Percentiles rank a stretch among this genome's conserved stretches.
phyloP scores from a whole-genome alignment of 495 filamentous ascomycete species.

The Aspergillus saccharolyticus region DNA sequence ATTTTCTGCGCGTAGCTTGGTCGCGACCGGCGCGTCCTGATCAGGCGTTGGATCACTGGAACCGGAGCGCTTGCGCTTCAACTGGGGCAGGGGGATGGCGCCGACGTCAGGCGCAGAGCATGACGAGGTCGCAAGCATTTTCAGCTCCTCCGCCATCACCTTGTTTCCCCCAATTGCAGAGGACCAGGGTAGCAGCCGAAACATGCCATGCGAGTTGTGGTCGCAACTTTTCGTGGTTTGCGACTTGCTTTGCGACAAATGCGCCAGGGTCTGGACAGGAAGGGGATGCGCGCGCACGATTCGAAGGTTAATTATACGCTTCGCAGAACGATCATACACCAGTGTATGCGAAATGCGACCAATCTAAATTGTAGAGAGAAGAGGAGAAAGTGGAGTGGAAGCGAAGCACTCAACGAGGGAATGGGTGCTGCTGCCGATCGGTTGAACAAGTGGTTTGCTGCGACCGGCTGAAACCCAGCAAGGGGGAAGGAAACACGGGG shows the following conservation, averaged over 20 bases:
- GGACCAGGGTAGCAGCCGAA: conserved; percentile 51
- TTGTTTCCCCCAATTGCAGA: conserved; percentile 52
- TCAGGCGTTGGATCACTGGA: conserved; percentile 24
- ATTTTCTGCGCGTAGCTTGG: conserved; percentile 30
- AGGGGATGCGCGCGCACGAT: background rate
- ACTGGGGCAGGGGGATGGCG: conserved; percentile 35
- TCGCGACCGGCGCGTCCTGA: conserved; percentile 29
- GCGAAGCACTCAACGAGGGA: conserved; percentile 7
- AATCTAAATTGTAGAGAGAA: conserved; percentile 17
- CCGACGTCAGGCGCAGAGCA: conserved; percentile 37
- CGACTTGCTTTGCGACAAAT: conserved; percentile 15
- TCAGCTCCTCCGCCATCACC: conserved; percentile 44
- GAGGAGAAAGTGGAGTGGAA: background rate
- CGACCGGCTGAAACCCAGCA: conserved; percentile 17
- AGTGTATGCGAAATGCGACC: conserved; percentile 15
- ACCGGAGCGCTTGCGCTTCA: conserved; percentile 54
- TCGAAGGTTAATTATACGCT: conserved; percentile 8
- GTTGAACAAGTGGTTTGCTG: conserved; percentile 18
- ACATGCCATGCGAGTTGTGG: conserved; percentile 52
- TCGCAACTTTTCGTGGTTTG: conserved; percentile 8
- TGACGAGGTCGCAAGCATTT: conserved; percentile 35
- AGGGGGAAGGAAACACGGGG: conserved; percentile 16
- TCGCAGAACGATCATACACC: conserved; percentile 13
- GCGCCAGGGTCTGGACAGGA: conserved; percentile 16
- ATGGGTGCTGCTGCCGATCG: conserved; percentile 15